Conservation (phyloP, 257 asterid genomes). For the Voacanga thouarsii region DNA sequence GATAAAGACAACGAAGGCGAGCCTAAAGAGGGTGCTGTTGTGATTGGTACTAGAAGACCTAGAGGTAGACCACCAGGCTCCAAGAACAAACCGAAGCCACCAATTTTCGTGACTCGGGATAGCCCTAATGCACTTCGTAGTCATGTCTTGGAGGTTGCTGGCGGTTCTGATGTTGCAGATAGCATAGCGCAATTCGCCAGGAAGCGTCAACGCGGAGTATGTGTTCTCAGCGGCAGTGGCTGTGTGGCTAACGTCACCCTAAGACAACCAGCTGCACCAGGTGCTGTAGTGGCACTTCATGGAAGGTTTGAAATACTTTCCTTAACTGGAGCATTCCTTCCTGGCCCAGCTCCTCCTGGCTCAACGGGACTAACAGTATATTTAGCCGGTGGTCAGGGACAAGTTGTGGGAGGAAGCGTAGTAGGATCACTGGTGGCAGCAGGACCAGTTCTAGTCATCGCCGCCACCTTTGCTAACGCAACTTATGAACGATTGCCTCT, state of each 20-base stretch:
- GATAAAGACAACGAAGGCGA: slow-evolving; percentile 35
- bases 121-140: slow-evolving; percentile 64
- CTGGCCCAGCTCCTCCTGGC: slow-evolving; percentile 56
- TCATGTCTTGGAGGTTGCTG: slow-evolving; percentile 62
- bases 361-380: slow-evolving; percentile 64
- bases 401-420: slow-evolving; percentile 66
- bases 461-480: slow-evolving; percentile 63
- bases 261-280: slow-evolving; percentile 48
- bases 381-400: slow-evolving; percentile 63
- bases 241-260: slow-evolving; percentile 58
- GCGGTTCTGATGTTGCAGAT: slow-evolving; percentile 58
- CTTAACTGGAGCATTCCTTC: slow-evolving; percentile 51
- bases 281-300: slow-evolving; percentile 44
- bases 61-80: slow-evolving; percentile 74
- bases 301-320: slow-evolving; percentile 69
- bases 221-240: slow-evolving; percentile 61
- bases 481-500: slow-evolving; percentile 63
- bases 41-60: slow-evolving; percentile 49
- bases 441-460: slow-evolving; percentile 57
- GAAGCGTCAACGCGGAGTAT: slow-evolving; percentile 61
- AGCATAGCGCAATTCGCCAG: slow-evolving; percentile 62
- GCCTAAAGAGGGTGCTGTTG: slow-evolving; percentile 63
- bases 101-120: slow-evolving; percentile 60
- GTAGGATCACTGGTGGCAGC: slow-evolving; percentile 65
- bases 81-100: slow-evolving; percentile 63